These are phyloP conservation scores for Tausonia pullulans DNA, from an alignment of 1,284 basidiomycete genomes.

Conservation along the genomic window DNA sequence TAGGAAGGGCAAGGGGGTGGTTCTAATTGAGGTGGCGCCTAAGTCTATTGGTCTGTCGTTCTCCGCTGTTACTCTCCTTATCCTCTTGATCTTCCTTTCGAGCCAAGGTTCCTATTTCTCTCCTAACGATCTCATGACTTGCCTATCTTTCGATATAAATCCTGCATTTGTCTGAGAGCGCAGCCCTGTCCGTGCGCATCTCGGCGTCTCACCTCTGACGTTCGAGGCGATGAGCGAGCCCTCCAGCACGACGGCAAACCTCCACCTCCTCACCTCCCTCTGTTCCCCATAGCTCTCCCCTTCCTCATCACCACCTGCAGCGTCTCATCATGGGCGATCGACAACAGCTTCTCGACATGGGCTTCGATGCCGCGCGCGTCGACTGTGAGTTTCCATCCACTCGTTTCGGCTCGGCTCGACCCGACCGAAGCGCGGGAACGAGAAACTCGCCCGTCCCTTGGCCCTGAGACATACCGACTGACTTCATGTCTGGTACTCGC, in stretches of 20 bases:
- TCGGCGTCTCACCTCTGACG: too few species aligned
- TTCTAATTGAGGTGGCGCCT: background rate
- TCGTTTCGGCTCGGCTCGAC: background rate
- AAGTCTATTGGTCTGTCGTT: too few species aligned
- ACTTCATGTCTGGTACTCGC: background rate
- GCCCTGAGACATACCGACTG: background rate
- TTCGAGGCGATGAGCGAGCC: too few species aligned
- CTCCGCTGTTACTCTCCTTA: too few species aligned
- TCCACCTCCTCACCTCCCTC: background rate
- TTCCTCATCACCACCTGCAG: background rate
- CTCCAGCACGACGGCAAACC: background rate
- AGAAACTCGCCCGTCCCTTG: constrained; percentile 3
- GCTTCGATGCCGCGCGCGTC: constrained; percentile 67
- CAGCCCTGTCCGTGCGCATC: too few species aligned
- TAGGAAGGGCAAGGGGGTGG: background rate
- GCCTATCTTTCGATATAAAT: background rate
- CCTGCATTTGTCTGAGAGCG: too few species aligned
- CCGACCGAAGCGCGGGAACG: background rate
- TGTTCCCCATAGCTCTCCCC: background rate
- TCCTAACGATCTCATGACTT: background rate
- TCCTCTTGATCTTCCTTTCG: background rate
- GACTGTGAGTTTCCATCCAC: constrained; percentile 50
- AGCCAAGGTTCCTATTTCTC: background rate
- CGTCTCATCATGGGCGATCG: constrained; percentile 41
- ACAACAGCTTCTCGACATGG: constrained; percentile 72